Conservation (phyloP, 2,329 filamentous ascomycete genomes). For the Colletotrichum falcatum region DNA sequence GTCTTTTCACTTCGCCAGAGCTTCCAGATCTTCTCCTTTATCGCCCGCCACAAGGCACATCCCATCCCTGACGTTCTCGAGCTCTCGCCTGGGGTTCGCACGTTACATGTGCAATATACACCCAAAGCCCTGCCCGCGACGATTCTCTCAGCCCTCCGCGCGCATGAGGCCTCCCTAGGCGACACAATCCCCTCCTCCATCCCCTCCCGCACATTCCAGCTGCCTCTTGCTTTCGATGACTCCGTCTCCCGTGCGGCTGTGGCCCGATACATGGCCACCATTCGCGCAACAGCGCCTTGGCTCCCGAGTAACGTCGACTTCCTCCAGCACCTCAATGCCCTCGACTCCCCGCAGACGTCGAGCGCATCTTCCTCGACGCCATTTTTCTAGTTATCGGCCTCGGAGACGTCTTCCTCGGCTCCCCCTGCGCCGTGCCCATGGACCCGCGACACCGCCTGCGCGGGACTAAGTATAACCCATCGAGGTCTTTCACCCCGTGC, state of each 20-base stretch:
- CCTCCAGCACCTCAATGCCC: conserved; percentile 51
- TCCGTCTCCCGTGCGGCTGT: conserved; percentile 61
- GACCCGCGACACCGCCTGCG: conserved; percentile 51
- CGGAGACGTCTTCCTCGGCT: conserved; percentile 55
- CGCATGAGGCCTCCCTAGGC: conserved; percentile 45
- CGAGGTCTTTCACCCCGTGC: conserved; percentile 52
- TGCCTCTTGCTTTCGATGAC: conserved; percentile 56
- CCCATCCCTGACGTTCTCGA: conserved; percentile 49
- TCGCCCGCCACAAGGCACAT: conserved; percentile 45
- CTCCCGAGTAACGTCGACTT: conserved; percentile 73
- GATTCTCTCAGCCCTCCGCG: conserved; percentile 43
- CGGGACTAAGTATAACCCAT: conserved; percentile 54
- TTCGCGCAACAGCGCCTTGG: conserved; percentile 70
- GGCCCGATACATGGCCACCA: conserved; percentile 70
- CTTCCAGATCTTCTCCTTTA: conserved; percentile 51
- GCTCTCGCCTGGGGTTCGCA: conserved; percentile 51
- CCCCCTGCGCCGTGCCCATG: conserved; percentile 52
- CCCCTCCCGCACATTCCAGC: conserved; percentile 47
- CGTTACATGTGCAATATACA: conserved; percentile 49
- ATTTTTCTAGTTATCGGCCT: conserved; percentile 53
- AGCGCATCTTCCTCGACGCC: conserved; percentile 47
- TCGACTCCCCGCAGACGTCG: conserved; percentile 45
- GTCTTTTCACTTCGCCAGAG: conserved; percentile 50
- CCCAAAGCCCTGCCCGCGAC: conserved; percentile 39
- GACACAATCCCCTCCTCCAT: conserved; percentile 43